Evolutionary conservation across 495 filamentous ascomycete species (phyloP).

Genomic region (Penicillium simplicissimum): DNA sequence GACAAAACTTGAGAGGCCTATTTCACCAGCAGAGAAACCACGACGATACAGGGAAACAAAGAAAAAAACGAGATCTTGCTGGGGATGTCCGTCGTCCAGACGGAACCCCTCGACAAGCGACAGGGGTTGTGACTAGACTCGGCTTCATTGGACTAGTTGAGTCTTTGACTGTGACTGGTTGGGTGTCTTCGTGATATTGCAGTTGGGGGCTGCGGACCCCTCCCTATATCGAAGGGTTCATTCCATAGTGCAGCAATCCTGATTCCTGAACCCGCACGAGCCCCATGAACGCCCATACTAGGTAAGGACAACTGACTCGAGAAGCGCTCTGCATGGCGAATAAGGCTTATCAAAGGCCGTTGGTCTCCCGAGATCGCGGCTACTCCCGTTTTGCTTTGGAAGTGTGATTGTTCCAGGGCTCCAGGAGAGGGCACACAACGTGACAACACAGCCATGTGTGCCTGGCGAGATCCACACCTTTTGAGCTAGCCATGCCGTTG

Average conservation of each 20-base stretch:
- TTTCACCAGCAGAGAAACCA: neutral
- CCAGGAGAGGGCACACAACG: neutral
- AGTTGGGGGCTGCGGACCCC: neutral
- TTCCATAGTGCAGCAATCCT: neutral
- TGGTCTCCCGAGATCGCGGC: neutral
- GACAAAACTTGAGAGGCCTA: neutral
- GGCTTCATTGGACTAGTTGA: neutral
- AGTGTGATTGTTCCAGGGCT: neutral
- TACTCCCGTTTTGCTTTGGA: neutral
- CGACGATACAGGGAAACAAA: neutral
- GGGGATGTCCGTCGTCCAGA: neutral
- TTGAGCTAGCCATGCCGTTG: neutral
- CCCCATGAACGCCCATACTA: neutral
- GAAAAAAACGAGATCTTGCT: neutral
- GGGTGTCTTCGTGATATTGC: neutral
- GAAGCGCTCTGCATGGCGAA: neutral
- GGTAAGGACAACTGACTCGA: neutral
- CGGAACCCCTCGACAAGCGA: neutral
- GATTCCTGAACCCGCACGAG: neutral
- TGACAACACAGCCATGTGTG: neutral
- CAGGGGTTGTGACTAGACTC: neutral
- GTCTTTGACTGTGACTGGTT: neutral
- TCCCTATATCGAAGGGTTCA: neutral
- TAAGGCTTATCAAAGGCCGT: neutral
- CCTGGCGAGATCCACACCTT: neutral